Base-by-base conservation (phyloP, 2,329 filamentous ascomycete genomes). In the Pseudogymnoascus sp. region DNA sequence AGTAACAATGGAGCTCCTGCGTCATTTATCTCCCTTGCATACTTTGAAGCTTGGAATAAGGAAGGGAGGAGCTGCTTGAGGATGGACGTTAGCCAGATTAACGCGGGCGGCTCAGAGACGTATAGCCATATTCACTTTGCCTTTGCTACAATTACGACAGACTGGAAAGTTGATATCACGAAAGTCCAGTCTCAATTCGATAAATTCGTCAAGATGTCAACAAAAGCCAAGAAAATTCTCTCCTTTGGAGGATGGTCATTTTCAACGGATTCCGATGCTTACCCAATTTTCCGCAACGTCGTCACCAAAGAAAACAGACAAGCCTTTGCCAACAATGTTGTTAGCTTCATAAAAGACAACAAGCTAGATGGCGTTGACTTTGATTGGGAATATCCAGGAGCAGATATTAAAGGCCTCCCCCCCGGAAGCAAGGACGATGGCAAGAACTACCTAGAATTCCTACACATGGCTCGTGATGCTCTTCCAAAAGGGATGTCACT, bases 221-320 rank as follows among this genome's bases (percentile, higher is more conserved):
- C 64, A 67, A 66, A n/a, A 75, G 80, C 35, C 23, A 77, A 79
- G 64, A 68, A 66, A n/a, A 75, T 81, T 35, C 23, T 80, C 8
- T 75, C 76, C 0, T 75, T 80, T 65, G 77, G 78, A 19, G 78
- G 78, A 23, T 80, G 79, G 79, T 69, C 67, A 16, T 75, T 76
- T 62, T 77, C 73, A 0, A 79, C 78, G 0, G 67, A 71, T 1
- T 68, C 72, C 0, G 68, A 69, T 4, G 76, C 75, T 0, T 78
- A 73, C 62, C 35, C 62, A 16, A 74, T 79, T 36, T 74, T 79
- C 61, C 69, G 77, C 1, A 62, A 75, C 5, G 74, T 62, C n/a
- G 70, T 76, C 2, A 69, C 19, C 36, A 38, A 64, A 5, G 72
- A 62, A 0, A 78, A 80, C 45, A 67, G 74, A 3, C 38, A 66